These are phyloP conservation scores for Spizellomyces sp. DNA, from an alignment of 192 early-diverging fungal genomes.

Conservation along the genomic window DNA sequence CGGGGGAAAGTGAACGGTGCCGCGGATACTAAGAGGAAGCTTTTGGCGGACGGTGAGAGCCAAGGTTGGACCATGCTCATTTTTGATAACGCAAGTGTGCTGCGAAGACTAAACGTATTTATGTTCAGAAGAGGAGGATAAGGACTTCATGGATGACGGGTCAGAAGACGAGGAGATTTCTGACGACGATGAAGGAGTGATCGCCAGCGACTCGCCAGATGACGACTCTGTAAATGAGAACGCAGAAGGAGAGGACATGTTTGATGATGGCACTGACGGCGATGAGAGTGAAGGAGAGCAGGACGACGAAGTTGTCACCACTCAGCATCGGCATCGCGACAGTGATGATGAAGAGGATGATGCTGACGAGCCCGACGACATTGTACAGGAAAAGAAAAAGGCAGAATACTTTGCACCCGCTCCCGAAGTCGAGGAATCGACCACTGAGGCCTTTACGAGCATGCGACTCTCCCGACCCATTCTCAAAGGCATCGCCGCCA, in stretches of 20 bases:
- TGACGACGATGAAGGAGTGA: constrained; percentile 3
- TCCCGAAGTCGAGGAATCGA: constrained; percentile 24
- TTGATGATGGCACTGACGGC: constrained; percentile 12
- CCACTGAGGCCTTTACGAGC: constrained; percentile 76
- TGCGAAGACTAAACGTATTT: not conserved
- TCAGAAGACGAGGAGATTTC: constrained; percentile 13
- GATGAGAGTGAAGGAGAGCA: constrained; percentile 26
- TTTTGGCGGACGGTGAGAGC: not conserved
- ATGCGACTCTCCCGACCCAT: constrained; percentile 96
- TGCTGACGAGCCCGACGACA: constrained; percentile 29
- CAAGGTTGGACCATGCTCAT: not conserved
- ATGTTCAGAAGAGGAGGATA: constrained; percentile 11
- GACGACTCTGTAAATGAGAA: constrained; percentile 4
- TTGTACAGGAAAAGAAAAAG: constrained; percentile 43
- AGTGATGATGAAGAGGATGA: not conserved
- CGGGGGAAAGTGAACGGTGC: constrained; percentile 21
- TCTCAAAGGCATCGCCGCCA: constrained; percentile 82
- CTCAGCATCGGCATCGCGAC: not conserved
- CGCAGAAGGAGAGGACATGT: constrained; percentile 15
- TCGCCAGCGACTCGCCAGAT: constrained; percentile 2
- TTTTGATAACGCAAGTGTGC: not conserved
- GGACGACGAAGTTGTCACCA: constrained; percentile 28
- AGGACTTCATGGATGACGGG: not conserved
- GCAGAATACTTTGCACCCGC: constrained; percentile 51
- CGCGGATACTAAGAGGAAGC: constrained; percentile 11